Evolutionary conservation across 108 stramenopile genomes (phyloP), one percentile per base, ranked within the genome.

Genomic region (Conticribra guillardii): DNA sequence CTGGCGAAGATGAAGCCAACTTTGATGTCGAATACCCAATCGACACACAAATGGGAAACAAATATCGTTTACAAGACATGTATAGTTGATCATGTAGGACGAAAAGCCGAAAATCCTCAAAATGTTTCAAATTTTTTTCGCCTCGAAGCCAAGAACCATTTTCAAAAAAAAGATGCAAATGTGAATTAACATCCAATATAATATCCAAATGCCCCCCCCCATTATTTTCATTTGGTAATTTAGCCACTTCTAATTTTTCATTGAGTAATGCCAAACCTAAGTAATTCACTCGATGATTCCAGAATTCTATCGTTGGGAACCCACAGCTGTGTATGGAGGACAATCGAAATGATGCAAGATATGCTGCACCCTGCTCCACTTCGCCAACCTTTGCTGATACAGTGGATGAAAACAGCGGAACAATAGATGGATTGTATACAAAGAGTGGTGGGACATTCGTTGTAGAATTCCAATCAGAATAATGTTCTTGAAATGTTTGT

Each of bases 21-120:
- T 24, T 7, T 53, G 23, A 21, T 53, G 23, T 14, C 52, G 4
- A 14, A 8, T 41, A 11, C 8, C 11, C 37, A 41, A 41, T 41
- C 37, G 37, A 9, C 5, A 41, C 11, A 11, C 37, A 53, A 53
- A 53, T 53, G 7, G 52, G 52, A 8, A 53, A 21, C 7, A 53
- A 14, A 17, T 9, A 53, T 17, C 4, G 4, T 21, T 14, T 24
- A 14, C 7, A 9, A 14, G 52, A 53, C 52, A 53, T 53, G 16
- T 24, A 53, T 4, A 53, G 23, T 24, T 24, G 21, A 21, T 24
- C 16, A 14, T 53, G 52, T 8, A 53, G 7, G 23, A 53, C 16
- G 52, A 53, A 53, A 7, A 53, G 52, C 21, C 52, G 7, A 4
- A 53, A 4, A 53, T 53, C 52, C 52, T 53, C 52, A n/a, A 53